These are phyloP conservation scores for Umbelopsis sp. DNA, from an alignment of 192 early-diverging fungal genomes.

Conservation along the genomic window DNA sequence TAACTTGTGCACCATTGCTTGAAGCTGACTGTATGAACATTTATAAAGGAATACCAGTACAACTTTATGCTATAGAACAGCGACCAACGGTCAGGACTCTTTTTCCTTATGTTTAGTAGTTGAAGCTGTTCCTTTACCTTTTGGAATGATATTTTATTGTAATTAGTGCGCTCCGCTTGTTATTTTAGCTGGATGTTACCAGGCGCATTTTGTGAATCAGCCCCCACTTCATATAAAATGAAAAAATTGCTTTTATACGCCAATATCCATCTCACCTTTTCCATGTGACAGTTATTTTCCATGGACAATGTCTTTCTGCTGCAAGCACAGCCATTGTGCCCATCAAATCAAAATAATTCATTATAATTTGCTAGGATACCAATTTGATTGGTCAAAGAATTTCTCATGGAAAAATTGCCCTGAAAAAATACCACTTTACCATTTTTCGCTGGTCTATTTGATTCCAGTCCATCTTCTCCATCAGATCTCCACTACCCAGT, in stretches of 20 bases:
- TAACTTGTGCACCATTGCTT: background rate
- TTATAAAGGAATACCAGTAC: conserved; percentile 3
- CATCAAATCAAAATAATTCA: too few species aligned
- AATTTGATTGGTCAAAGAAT: background rate
- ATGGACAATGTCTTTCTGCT: too few species aligned
- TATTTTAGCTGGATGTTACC: too few species aligned
- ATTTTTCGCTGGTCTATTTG: background rate
- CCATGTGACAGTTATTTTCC: too few species aligned
- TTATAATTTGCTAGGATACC: background rate
- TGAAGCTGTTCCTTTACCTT: background rate
- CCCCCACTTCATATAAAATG: too few species aligned
- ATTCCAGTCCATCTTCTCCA: background rate
- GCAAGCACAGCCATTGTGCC: too few species aligned
- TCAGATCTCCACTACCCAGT: background rate
- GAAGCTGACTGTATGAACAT: background rate
- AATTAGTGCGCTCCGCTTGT: too few species aligned
- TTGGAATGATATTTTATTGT: background rate
- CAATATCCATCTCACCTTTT: too few species aligned
- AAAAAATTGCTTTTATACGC: too few species aligned
- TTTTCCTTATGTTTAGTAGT: background rate
- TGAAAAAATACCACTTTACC: background rate
- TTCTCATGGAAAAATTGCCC: conserved; percentile 4
- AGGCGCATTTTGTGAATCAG: too few species aligned
- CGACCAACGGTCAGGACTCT: too few species aligned
- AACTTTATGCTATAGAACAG: conserved; percentile 13